Conservation (phyloP, 2,329 filamentous ascomycete genomes). For the Pyrenochaeta sp. region DNA sequence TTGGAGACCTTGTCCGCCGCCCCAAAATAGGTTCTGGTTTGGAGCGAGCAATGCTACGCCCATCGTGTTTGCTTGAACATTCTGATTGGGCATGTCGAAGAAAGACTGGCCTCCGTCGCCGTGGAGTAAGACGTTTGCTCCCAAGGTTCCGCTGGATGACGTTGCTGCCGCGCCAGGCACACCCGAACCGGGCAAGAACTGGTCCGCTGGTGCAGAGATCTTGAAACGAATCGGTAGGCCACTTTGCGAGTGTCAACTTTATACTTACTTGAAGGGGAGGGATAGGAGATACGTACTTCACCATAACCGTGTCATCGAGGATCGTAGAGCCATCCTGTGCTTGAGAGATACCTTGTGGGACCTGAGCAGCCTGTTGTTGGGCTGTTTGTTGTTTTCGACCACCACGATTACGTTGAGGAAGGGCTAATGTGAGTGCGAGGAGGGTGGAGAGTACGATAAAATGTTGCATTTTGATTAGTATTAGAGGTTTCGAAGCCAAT, state of each 20-base stretch:
- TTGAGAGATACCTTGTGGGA: slow-evolving; percentile 46
- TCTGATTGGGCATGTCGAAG: slow-evolving; percentile 66
- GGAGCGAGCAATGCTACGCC: slow-evolving; percentile 65
- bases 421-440: slow-evolving; percentile 28
- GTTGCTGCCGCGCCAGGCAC: slow-evolving; percentile 57
- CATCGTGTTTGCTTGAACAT: slow-evolving; percentile 60
- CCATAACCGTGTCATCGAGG: slow-evolving; percentile 62
- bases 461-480: slow-evolving; percentile 16
- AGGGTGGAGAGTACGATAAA: slow-evolving; percentile 25
- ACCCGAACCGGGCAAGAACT: slow-evolving; percentile 61
- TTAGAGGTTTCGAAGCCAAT: neutral
- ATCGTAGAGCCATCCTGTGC: slow-evolving; percentile 66
- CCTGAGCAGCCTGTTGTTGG: slow-evolving; percentile 44
- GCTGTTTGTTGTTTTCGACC: slow-evolving; percentile 30
- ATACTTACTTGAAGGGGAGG: neutral
- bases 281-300: slow-evolving; percentile 49
- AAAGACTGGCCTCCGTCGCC: slow-evolving; percentile 68
- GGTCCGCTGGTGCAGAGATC: slow-evolving; percentile 62
- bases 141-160: slow-evolving; percentile 47
- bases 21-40: slow-evolving; percentile 65
- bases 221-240: slow-evolving; percentile 65
- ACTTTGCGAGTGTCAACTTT: neutral
- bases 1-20: slow-evolving; percentile 61
- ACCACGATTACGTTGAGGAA: slow-evolving; percentile 36
- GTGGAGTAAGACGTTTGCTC: slow-evolving; percentile 66